Evolutionary conservation across 805 yeast genomes (phyloP), one percentile per base, ranked within the genome.

Genomic region (Pichia thaimueangensis): DNA sequence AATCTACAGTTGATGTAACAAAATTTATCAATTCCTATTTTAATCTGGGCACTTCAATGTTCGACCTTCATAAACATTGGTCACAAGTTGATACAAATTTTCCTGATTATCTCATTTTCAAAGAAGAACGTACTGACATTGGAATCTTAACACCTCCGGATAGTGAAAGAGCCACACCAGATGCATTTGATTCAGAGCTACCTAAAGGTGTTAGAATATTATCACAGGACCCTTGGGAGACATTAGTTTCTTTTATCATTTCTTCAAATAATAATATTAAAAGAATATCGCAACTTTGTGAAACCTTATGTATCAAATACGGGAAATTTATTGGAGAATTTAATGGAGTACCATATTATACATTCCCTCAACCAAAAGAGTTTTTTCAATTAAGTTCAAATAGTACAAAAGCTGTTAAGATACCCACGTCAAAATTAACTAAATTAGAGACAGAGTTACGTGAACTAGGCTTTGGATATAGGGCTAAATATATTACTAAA

Each of bases 171-270:
- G 34, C 24, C 3, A 31, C 38, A 17, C 45, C 45, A 1, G 32
- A 35, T 7, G 20, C 17, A 15, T n/a, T 21, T 1, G 23, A 21
- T 7, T 4, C 5, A 3, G 5, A 17, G 4, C 48, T 41, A 41
- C 64, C 64, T 5, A 48, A 59, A 30, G 56, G 54, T 24, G 79
- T 91, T 16, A 66, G 98, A 24, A 86, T 91, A 48, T 70, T 93
- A 22, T 71, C 89, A 29, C 97, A 93, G 60, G 96, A 91, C 50
- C 97, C 98, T 0, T 93, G 97, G 97, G 98, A 93, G 52, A 87
- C 91, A 33, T 67, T 88, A 35, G 66, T 91, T 16, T 84, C 93
- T 2, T 93, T 91, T 50, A 93, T 93, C 10, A 93, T 97, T 63
- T 86, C 96, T 2, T 81, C 95, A n/a, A 93, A 93, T 61, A 93